These are phyloP conservation scores for Boechera stricta DNA, from an alignment of 345 rosid genomes.

Conservation along the genomic window DNA sequence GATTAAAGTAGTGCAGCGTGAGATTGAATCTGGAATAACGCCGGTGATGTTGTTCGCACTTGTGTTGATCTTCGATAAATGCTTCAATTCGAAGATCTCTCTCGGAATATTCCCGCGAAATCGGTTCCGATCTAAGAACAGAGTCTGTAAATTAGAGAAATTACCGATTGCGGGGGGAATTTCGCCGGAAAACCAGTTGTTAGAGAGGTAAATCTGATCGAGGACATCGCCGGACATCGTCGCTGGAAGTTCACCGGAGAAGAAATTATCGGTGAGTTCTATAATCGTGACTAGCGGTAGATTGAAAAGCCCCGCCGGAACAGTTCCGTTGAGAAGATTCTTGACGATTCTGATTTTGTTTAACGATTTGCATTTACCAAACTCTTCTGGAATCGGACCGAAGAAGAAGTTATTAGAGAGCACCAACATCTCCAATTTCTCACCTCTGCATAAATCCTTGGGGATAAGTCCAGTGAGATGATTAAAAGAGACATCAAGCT, in stretches of 20 bases:
- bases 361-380: constrained; percentile 74
- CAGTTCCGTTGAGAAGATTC: constrained; percentile 63
- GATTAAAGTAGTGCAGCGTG: constrained; percentile 53
- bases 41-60: constrained; percentile 69
- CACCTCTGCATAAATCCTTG: constrained; percentile 69
- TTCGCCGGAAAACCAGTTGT: constrained; percentile 65
- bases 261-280: constrained; percentile 65
- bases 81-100: constrained; percentile 57
- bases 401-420: constrained; percentile 72
- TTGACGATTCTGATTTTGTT: constrained; percentile 55
- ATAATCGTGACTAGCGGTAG: constrained; percentile 53
- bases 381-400: constrained; percentile 71
- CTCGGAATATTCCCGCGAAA: constrained; percentile 63
- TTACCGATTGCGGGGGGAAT: constrained; percentile 74
- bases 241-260: constrained; percentile 76
- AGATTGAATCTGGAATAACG: constrained; percentile 60
- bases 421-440: constrained; percentile 54
- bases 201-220: constrained; percentile 52
- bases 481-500: constrained; percentile 70
- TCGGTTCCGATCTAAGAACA: constrained; percentile 60
- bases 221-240: constrained; percentile 61
- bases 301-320: constrained; percentile 76
- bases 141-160: constrained; percentile 49
- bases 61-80: constrained; percentile 54
- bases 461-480: constrained; percentile 82